Conservation (phyloP, 169 alveolate species). For the Plasmodium malariae region DNA sequence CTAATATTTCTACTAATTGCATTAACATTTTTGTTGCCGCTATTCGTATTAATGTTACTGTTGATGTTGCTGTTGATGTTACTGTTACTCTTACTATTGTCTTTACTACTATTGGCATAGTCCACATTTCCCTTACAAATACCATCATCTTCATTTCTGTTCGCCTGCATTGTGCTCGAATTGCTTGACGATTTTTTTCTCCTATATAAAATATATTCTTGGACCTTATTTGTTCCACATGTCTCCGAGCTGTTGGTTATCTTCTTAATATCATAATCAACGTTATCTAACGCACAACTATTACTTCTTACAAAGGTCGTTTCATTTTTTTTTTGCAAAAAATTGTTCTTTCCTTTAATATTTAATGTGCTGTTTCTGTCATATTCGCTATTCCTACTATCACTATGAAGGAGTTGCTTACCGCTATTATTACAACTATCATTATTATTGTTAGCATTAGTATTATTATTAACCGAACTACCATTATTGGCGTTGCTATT, state of each 20-base stretch:
- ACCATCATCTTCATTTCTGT: background rate
- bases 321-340: constrained; percentile 2
- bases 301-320: background rate
- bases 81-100: background rate
- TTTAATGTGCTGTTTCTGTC: background rate
- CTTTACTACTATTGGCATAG: background rate
- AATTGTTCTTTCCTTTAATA: background rate
- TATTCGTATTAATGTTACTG: background rate
- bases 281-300: constrained; percentile 2
- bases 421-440: background rate
- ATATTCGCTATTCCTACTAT: background rate
- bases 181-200: constrained; percentile 19
- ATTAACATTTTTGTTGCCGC: background rate
- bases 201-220: constrained; percentile 56
- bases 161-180: background rate
- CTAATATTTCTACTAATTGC: background rate
- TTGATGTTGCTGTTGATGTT: background rate
- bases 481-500: background rate
- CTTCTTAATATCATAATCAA: constrained; percentile 65
- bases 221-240: constrained; percentile 53
- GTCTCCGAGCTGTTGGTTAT: constrained; percentile 36
- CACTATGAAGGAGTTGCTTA: background rate
- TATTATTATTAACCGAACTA: background rate
- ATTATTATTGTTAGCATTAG: background rate
- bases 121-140: background rate